Percentiles rank a stretch among this genome's conserved stretches.
phyloP scores from a whole-genome alignment of 768 basidiomycete genomes.

The Leccinellum albellum region DNA sequence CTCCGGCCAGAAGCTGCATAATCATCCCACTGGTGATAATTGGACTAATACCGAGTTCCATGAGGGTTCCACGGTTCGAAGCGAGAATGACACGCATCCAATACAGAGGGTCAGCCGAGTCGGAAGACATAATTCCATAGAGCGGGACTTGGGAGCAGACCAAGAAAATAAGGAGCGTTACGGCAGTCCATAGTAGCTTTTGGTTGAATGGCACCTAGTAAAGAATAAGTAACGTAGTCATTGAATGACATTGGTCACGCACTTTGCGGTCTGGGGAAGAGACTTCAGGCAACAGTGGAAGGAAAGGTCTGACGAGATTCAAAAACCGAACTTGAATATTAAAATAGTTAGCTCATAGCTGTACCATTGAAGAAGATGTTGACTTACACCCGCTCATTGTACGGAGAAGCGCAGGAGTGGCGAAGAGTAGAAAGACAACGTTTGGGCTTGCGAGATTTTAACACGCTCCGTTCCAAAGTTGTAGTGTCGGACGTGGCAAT shows the following conservation, averaged over 20 bases:
- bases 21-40: conserved; percentile 99
- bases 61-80: conserved; percentile 96
- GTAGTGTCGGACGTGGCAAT: conserved; percentile 28
- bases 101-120: conserved; percentile 98
- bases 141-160: conserved; percentile 99
- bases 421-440: conserved; percentile 17
- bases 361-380: neutral
- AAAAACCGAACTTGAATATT: conserved; percentile 75
- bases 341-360: neutral
- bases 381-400: conserved; percentile 80
- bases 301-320: conserved; percentile 96
- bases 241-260: conserved; percentile 14
- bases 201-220: conserved; percentile 93
- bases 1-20: conserved; percentile 98
- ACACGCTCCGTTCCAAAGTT: conserved; percentile 16
- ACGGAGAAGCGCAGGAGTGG: conserved; percentile 26
- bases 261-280: conserved; percentile 98
- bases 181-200: conserved; percentile 98
- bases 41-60: conserved; percentile 98
- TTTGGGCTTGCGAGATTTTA: conserved; percentile 12
- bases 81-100: conserved; percentile 99
- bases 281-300: conserved; percentile 94
- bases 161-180: conserved; percentile 98
- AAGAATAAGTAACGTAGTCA: conserved; percentile 1
- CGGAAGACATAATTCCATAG: conserved; percentile 99